Conservation (phyloP, 805 yeast genomes). For the Candida insectorum region DNA sequence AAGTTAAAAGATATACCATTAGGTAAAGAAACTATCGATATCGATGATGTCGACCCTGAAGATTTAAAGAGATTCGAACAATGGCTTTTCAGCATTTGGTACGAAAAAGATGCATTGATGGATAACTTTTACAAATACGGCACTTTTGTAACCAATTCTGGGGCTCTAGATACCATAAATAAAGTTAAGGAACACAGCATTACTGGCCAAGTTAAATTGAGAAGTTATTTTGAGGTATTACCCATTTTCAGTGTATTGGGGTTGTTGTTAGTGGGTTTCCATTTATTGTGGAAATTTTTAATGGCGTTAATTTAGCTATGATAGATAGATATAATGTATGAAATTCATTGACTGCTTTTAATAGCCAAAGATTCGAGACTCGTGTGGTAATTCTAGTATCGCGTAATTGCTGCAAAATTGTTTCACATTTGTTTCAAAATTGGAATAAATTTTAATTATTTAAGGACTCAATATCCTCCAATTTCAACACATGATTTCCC, state of each 20-base stretch:
- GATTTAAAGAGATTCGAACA: conserved; percentile 53
- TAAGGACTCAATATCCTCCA: too few relatives aligned
- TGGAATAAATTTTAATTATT: too few relatives aligned
- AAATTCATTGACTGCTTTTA: too few relatives aligned
- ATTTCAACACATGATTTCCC: conserved; percentile 7
- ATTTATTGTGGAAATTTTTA: not conserved
- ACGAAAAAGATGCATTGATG: conserved; percentile 71
- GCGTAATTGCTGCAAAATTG: not conserved
- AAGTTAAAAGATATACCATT: conserved; percentile 62
- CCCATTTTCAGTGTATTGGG: conserved; percentile 10
- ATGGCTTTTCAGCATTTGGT: conserved; percentile 78
- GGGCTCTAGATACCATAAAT: conserved; percentile 6
- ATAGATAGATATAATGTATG: not conserved
- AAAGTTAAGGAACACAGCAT: conserved; percentile 17
- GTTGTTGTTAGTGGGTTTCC: conserved; percentile 7
- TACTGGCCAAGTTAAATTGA: conserved; percentile 22
- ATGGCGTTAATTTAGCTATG: not conserved
- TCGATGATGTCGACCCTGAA: conserved; percentile 40
- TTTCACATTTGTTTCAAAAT: not conserved
- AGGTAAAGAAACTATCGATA: conserved; percentile 34
- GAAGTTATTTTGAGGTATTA: conserved; percentile 15
- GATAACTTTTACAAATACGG: conserved; percentile 58
- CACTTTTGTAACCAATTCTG: conserved; percentile 31
- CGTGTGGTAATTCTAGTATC: too few relatives aligned
- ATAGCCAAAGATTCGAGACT: too few relatives aligned